Evolutionary conservation across 345 rosid species (phyloP), one percentile per base, ranked within the genome.

Genomic region (Sisymbrium irio): DNA sequence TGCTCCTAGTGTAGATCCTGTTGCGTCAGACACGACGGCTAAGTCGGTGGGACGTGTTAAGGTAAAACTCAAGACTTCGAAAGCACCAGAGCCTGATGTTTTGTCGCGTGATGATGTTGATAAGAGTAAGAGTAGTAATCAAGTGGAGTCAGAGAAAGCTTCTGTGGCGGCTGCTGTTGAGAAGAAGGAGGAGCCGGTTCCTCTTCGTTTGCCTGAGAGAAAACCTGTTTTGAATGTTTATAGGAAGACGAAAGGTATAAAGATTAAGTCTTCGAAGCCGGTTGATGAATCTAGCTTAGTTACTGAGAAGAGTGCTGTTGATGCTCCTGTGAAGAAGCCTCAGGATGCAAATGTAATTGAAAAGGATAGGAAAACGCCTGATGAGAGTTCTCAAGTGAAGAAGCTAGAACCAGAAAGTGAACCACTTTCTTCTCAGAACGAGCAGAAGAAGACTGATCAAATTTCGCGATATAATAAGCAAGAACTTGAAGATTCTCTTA

Each of bases 181-280:
- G 77, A 87, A 81, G 69, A 81, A 76, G 54, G 96, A 87, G 53
- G 90, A 87, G 9, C 72, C 83, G 77, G 84, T 74, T 76, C 86
- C 85, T 62, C 55, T 9, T 50, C 86, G 86, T 17, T 69, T 85
- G 27, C 84, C 84, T 20, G 87, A 83, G 78, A 65, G 77, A 57
- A 85, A 82, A 44, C 64, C 81, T 0, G 78, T 77, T 80, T 55
- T 87, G 39, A 82, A 73, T 76, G 80, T 74, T 62, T 78, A 81
- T 4, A 91, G 82, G 88, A 95, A 86, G 84, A 82, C 88, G 57
- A 90, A 87, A 62, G 82, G 96, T 68, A 90, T 92, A 41, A 92
- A 84, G 83, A 90, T 90, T 63, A 92, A 85, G 80, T 74, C 95
- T 0, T 84, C 82, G 0, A 87, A 76, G 82, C 54, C 57, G 28